Conservation (phyloP, 164 flowering plant genomes). For the Magnolia sinica region DNA sequence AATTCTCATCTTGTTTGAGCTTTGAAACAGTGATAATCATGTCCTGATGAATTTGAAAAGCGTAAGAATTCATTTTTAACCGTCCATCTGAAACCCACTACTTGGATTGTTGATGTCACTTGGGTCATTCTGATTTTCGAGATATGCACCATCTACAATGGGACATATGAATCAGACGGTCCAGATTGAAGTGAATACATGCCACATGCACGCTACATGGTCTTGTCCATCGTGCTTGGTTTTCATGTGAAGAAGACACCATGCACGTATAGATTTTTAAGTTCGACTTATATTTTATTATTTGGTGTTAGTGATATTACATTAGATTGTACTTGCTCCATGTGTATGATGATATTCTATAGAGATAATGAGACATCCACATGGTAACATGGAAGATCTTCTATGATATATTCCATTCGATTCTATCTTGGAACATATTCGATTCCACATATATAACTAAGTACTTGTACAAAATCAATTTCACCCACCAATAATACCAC, state of each 20-base stretch:
- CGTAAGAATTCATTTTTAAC: too few relatives aligned
- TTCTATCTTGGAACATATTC: background rate
- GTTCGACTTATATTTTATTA: background rate
- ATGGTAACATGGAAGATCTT: conserved; percentile 54
- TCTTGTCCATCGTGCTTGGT: background rate
- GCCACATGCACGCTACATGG: background rate
- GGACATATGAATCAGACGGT: background rate
- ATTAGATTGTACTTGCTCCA: background rate
- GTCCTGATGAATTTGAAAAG: too few relatives aligned
- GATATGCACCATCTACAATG: background rate
- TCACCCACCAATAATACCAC: conserved; percentile 23
- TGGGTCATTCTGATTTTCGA: too few relatives aligned
- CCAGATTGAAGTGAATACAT: background rate
- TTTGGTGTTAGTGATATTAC: background rate
- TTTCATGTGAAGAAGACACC: background rate
- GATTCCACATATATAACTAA: conserved; percentile 10
- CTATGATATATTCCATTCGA: conserved; percentile 31
- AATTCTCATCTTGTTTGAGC: background rate
- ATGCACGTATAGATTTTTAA: background rate
- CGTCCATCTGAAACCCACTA: too few relatives aligned
- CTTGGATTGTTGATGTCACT: too few relatives aligned
- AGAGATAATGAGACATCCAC: conserved; percentile 22
- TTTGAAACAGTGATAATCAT: too few relatives aligned
- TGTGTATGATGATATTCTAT: background rate
- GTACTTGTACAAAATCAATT: conserved; percentile 14